Evolutionary conservation across 1,284 basidiomycete genomes (phyloP).

Genomic region (Moesziomyces sp.): DNA sequence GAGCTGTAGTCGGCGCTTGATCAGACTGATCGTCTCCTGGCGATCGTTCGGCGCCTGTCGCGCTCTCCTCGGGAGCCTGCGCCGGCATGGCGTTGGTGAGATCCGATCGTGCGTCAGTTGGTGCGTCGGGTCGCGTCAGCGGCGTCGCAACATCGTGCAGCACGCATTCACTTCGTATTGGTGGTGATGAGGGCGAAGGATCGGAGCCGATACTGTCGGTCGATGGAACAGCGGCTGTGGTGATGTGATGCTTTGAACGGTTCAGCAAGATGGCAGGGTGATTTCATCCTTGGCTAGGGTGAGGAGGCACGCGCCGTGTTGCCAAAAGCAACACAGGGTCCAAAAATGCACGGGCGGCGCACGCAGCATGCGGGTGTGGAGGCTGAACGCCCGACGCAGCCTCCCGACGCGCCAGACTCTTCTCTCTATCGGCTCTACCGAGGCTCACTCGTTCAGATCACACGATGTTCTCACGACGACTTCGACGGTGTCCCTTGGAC

Average conservation of each 20-base stretch:
- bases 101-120: neutral
- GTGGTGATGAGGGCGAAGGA: too few relatives aligned
- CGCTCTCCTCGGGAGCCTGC: neutral
- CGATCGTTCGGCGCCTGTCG: neutral
- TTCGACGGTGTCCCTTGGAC: neutral
- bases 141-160: conserved; percentile 12
- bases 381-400: neutral
- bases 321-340: neutral
- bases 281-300: neutral
- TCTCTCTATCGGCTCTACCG: neutral
- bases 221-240: neutral
- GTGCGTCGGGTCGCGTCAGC: neutral
- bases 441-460: neutral
- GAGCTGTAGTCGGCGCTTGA: neutral
- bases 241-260: neutral
- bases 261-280: neutral
- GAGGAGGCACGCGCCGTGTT: neutral
- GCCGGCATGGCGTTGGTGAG: neutral
- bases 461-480: neutral
- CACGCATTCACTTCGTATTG: neutral
- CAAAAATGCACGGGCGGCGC: neutral
- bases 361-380: neutral
- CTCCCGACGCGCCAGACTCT: too few relatives aligned
- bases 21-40: neutral
- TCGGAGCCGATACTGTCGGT: too few relatives aligned